Percentiles rank a stretch among this genome's conserved stretches.
Evolutionary conservation across 164 flowering plant species (phyloP).

Genomic region (Echeveria elegans): DNA sequence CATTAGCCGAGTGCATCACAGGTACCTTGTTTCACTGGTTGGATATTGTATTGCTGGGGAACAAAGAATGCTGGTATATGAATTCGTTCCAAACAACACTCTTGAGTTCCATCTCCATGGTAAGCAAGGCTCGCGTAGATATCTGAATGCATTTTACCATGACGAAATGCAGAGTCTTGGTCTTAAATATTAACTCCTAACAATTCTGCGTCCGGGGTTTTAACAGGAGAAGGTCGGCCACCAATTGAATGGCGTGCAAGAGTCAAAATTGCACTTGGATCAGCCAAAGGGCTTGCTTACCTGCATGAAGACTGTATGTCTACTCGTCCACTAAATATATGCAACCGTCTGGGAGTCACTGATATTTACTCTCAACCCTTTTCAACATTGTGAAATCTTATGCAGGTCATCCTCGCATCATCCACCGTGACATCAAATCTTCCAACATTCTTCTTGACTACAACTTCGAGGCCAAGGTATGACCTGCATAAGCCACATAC

Average conservation of each 20-base stretch:
- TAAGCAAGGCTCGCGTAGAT: constrained; percentile 8
- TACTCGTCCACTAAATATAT: neutral
- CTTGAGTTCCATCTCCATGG: constrained; percentile 83
- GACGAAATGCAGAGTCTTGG: neutral
- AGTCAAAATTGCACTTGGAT: constrained; percentile 60
- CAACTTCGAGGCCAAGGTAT: constrained; percentile 65
- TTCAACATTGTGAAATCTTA: neutral
- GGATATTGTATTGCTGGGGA: constrained; percentile 64
- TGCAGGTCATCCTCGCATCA: constrained; percentile 80
- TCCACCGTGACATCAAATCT: constrained; percentile 74
- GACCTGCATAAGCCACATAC: neutral
- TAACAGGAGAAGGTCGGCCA: constrained; percentile 38
- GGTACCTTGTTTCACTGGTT: constrained; percentile 75
- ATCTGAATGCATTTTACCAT: neutral
- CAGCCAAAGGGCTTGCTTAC: constrained; percentile 83
- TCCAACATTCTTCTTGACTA: constrained; percentile 65
- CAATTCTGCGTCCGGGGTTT: neutral
- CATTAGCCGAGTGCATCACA: constrained; percentile 86
- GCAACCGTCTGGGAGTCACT: neutral
- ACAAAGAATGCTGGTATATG: constrained; percentile 70
- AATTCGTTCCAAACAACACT: constrained; percentile 63
- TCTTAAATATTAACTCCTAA: neutral
- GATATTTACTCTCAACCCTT: neutral
- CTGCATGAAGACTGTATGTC: constrained; percentile 82
- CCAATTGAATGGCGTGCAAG: constrained; percentile 54